phyloP scores from a whole-genome alignment of 371 early-diverging fungal species.

The Nematocida ironsii region DNA sequence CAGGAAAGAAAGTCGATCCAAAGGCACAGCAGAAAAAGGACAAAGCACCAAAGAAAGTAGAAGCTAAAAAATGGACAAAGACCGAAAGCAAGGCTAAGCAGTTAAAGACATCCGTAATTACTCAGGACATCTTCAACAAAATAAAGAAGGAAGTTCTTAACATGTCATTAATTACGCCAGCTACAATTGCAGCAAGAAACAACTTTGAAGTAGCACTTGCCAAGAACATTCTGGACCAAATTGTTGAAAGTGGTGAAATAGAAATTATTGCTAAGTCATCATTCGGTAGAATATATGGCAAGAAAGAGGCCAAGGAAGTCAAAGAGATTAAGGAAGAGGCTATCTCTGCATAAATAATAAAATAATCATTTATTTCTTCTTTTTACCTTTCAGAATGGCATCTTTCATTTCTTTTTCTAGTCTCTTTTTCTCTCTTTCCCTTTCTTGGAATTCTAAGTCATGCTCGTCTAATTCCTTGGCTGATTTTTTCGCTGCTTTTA shows the following conservation, averaged over 20 bases:
- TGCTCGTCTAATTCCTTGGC: slow-evolving; percentile 20
- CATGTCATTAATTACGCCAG: slow-evolving; percentile 60
- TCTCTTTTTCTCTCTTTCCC: slow-evolving; percentile 23
- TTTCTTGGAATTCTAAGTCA: slow-evolving; percentile 32
- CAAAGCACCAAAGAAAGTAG: slow-evolving; percentile 58
- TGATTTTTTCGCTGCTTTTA: slow-evolving; percentile 43
- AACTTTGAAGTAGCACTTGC: slow-evolving; percentile 64
- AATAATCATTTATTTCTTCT: slow-evolving; percentile 37
- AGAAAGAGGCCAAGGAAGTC: slow-evolving; percentile 41
- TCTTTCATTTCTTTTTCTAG: slow-evolving; percentile 28
- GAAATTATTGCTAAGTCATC: slow-evolving; percentile 50
- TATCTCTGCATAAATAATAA: slow-evolving; percentile 21
- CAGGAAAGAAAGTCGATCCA: slow-evolving; percentile 59
- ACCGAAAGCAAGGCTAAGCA: slow-evolving; percentile 60
- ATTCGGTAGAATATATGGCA: slow-evolving; percentile 56
- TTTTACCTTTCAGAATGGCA: slow-evolving; percentile 31
- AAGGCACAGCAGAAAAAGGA: slow-evolving; percentile 64
- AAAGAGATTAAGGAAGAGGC: slow-evolving; percentile 20
- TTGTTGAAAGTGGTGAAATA: slow-evolving; percentile 54
- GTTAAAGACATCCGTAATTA: slow-evolving; percentile 54
- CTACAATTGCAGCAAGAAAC: slow-evolving; percentile 55
- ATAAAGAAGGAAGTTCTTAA: slow-evolving; percentile 65
- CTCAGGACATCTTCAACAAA: slow-evolving; percentile 60
- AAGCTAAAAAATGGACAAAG: slow-evolving; percentile 67
- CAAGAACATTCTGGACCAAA: slow-evolving; percentile 59